Evolutionary conservation across 805 yeast genomes (phyloP), one percentile per base, ranked within the genome.

Genomic region (Debaryomyces prosopidis): DNA sequence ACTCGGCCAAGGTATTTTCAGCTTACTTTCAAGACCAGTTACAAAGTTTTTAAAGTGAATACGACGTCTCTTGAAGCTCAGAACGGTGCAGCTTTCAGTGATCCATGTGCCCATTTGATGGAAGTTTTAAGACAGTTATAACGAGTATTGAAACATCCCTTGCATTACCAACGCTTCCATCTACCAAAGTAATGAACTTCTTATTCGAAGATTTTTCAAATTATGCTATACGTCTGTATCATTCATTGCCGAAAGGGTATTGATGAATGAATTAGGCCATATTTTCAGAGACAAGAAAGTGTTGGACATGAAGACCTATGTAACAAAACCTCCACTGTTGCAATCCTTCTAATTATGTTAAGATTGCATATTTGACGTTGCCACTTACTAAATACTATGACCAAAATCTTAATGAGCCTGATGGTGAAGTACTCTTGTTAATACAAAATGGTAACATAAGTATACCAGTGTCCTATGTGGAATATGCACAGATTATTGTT

Each of bases 191-290:
- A 3, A 53, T 76, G 6, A 54, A 64, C 37, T 66, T 68, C 3
- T 68, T 82, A 56, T 80, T 34, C 75, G 72, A 39, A 62, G 75
- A 26, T 82, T 77, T 52, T 82, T 82, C 53, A 51, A 62, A 2
- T 68, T 62, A 41, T 68, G 73, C 1, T 77, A 79, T 51, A 62
- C 61, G 2, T 56, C 74, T 33, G 60, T 75, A 18, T 85, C 85
- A 0, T 72, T 69, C 46, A 54, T 82, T 14, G 82, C 80, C 51
- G 79, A 77, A 52, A 58, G 53, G 1, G 57, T 66, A 0, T 78
- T 79, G 47, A 59, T 69, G 44, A 65, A 66, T 35, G 79, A 76
- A 37, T 16, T 77, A 14, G 56, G 50, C 1, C 55, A 58, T 27
- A 58, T 70, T 2, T 61, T 70, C n/a, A 27, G 11, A 26, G 12